These are phyloP conservation scores for Fusarium xyrophilum DNA, from an alignment of 2,329 filamentous ascomycete species.

Conservation along the genomic window DNA sequence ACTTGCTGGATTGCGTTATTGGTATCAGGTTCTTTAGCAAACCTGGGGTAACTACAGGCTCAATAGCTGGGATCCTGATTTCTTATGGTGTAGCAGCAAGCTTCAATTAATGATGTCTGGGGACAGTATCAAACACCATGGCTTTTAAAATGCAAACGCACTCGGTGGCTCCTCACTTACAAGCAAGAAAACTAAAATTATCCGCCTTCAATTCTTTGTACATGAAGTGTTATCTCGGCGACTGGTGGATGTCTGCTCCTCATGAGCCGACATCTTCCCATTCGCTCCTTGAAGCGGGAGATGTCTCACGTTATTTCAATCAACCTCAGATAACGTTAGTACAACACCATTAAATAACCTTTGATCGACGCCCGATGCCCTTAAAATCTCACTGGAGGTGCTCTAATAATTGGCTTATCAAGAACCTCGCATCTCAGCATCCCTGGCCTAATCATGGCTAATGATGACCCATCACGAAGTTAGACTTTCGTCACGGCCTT, in stretches of 20 bases:
- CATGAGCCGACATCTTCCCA: background rate
- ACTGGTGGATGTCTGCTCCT: background rate
- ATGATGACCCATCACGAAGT: slow-evolving; percentile 3
- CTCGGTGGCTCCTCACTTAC: background rate
- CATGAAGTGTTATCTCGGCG: background rate
- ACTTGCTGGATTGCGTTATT: background rate
- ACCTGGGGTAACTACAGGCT: background rate
- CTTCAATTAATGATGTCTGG: background rate
- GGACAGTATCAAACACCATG: background rate
- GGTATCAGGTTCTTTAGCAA: background rate
- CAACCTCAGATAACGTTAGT: background rate
- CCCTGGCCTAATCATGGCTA: background rate
- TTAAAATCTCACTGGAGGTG: background rate
- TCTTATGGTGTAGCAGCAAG: background rate
- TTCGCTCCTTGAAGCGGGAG: background rate
- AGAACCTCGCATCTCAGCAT: background rate
- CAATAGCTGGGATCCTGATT: background rate
- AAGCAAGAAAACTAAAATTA: too few relatives aligned
- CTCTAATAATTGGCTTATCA: background rate
- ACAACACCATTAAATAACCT: background rate
- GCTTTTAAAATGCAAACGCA: background rate
- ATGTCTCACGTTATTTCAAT: background rate
- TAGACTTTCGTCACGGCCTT: background rate
- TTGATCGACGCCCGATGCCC: background rate
- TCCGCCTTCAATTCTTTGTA: background rate